These are phyloP conservation scores for Candida sp. DNA, from an alignment of 1,139 yeast species.

Conservation along the genomic window DNA sequence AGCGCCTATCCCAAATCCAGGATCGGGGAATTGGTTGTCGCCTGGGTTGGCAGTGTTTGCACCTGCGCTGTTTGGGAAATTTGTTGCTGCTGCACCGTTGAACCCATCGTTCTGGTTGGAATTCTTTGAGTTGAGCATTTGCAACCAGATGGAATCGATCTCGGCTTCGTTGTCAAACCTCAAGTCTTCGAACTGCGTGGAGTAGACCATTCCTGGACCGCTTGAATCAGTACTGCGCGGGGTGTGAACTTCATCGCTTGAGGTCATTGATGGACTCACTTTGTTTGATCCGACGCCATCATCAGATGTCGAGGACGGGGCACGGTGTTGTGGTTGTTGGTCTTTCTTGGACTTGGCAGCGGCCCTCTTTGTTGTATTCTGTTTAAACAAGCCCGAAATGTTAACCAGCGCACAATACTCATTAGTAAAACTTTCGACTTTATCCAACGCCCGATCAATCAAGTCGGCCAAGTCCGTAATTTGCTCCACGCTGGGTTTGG, in stretches of 20 bases:
- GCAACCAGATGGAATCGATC: slow-evolving; percentile 45
- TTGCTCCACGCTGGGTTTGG: neutral
- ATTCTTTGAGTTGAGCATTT: slow-evolving; percentile 24
- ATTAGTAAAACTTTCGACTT: neutral
- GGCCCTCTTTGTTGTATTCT: neutral
- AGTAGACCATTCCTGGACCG: slow-evolving; percentile 10
- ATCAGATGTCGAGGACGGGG: neutral
- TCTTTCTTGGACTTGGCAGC: neutral
- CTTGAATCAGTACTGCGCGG: slow-evolving; percentile 11
- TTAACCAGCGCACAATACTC: neutral
- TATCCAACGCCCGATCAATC: neutral
- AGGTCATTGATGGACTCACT: slow-evolving; percentile 10
- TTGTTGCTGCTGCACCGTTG: neutral
- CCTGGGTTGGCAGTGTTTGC: neutral
- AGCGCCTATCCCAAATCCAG: neutral
- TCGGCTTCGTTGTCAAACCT: slow-evolving; percentile 33
- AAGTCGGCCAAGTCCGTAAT: neutral
- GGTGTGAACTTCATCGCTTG: slow-evolving; percentile 15
- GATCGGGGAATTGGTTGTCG: neutral
- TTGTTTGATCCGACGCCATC: slow-evolving; percentile 7
- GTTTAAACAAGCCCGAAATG: neutral
- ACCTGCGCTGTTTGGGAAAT: too few relatives aligned
- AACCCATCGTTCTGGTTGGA: slow-evolving; percentile 9
- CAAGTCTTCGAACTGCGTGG: slow-evolving; percentile 20
- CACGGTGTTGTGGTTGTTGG: neutral